A percentile compares a stretch with the other conserved stretches of the same genome.
Evolutionary conservation across 176 grass and related monocot genomes (phyloP).

Genomic region (Aegilops umbellulata): DNA sequence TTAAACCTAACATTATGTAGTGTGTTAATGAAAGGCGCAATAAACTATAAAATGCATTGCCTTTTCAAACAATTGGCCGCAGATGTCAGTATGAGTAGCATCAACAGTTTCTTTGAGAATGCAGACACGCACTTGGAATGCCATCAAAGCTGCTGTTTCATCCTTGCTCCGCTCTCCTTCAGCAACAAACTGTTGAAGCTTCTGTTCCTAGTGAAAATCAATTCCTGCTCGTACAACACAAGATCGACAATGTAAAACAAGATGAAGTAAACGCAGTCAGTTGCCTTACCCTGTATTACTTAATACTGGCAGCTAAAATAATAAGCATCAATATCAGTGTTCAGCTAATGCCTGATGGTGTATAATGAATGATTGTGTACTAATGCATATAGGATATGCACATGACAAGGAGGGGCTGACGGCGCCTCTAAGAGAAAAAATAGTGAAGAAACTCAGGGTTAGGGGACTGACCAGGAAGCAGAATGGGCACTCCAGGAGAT

Average conservation of each 20-base stretch:
- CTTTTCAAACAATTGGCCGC: constrained; percentile 76
- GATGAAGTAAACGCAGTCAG: background rate
- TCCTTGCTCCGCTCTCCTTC: constrained; percentile 80
- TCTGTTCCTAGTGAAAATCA: constrained; percentile 36
- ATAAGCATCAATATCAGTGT: background rate
- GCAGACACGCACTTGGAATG: constrained; percentile 69
- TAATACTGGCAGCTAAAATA: background rate
- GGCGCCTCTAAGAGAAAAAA: no score
- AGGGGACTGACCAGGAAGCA: no score
- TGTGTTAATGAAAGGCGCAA: constrained; percentile 14
- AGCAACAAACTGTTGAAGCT: constrained; percentile 86
- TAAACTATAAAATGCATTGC: constrained; percentile 32
- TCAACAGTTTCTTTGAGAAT: constrained; percentile 27
- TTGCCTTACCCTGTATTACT: background rate
- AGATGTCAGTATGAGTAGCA: constrained; percentile 71
- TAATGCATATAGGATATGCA: no score
- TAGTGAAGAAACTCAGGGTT: no score
- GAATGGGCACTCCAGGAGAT: no score
- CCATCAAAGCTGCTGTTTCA: constrained; percentile 70
- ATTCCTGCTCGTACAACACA: background rate
- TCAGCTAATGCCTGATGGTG: background rate
- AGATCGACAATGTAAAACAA: background rate
- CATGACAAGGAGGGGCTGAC: no score
- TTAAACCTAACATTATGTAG: background rate
- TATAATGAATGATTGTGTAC: no score